A percentile compares a stretch with the other conserved stretches of the same genome.
These are phyloP conservation scores for Xylogone sp. DNA, from an alignment of 2,329 filamentous ascomycete genomes.

Conservation along the genomic window DNA sequence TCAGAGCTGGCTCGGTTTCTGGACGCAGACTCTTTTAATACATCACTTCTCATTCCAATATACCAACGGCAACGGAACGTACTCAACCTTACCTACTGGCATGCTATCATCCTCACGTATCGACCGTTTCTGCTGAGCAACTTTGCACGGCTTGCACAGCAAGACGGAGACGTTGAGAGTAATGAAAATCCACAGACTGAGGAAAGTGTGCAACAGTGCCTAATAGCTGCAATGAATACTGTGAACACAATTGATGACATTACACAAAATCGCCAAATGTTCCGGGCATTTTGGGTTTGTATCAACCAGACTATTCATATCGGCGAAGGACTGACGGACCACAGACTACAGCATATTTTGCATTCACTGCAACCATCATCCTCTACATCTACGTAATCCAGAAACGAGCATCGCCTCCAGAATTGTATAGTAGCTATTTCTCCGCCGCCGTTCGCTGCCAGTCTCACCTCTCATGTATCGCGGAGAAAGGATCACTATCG, in stretches of 20 bases:
- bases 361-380: constrained; percentile 40
- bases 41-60: constrained; percentile 39
- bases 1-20: constrained; percentile 39
- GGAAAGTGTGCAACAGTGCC: constrained; percentile 37
- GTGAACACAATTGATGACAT: constrained; percentile 39
- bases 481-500: constrained; percentile 34
- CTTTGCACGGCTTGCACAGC: constrained; percentile 30
- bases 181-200: constrained; percentile 17
- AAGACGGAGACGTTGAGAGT: constrained; percentile 15
- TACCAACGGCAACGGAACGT: constrained; percentile 48
- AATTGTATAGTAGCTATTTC: constrained; percentile 29
- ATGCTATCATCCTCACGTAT: constrained; percentile 53
- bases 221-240: constrained; percentile 42
- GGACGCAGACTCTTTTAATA: constrained; percentile 36
- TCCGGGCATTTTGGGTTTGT: constrained; percentile 7
- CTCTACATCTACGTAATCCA: constrained; percentile 43
- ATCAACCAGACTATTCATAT: not conserved
- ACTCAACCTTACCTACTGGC: constrained; percentile 49
- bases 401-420: constrained; percentile 26
- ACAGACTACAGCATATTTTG: constrained; percentile 42
- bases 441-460: constrained; percentile 37
- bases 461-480: constrained; percentile 33
- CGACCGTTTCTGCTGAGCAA: constrained; percentile 48
- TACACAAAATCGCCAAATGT: constrained; percentile 35
- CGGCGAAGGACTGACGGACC: not conserved